These are phyloP conservation scores for Pseudonitzschia multiseries DNA, from an alignment of 108 stramenopile genomes.

Conservation along the genomic window DNA sequence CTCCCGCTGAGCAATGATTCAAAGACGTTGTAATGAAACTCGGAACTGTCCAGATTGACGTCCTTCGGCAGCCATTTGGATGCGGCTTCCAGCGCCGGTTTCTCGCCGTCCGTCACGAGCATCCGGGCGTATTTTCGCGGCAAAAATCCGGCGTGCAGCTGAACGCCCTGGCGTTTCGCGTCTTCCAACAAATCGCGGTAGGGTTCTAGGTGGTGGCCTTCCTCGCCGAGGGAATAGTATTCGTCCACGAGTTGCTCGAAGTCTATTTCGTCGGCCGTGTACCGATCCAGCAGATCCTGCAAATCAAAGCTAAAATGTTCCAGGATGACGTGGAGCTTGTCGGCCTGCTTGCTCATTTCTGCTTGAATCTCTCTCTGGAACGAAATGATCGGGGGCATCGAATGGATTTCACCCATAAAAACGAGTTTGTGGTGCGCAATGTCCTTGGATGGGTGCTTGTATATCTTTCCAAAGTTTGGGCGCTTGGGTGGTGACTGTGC, in stretches of 20 bases:
- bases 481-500: not conserved
- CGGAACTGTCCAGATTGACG: conserved; percentile 35
- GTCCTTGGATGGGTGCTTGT: conserved; percentile 16
- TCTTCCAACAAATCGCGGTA: conserved; percentile 58
- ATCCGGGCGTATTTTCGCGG: conserved; percentile 38
- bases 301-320: conserved; percentile 80
- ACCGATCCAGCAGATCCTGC: conserved; percentile 58
- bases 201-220: conserved; percentile 63
- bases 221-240: conserved; percentile 67
- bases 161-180: conserved; percentile 21
- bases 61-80: conserved; percentile 30
- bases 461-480: conserved; percentile 16
- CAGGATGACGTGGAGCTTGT: conserved; percentile 61
- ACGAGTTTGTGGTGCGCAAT: conserved; percentile 34
- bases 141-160: conserved; percentile 47
- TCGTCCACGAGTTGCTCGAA: conserved; percentile 49
- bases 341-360: conserved; percentile 28
- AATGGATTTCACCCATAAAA: conserved; percentile 55
- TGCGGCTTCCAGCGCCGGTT: conserved; percentile 31
- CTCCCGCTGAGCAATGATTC: conserved; percentile 52
- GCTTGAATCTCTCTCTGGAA: conserved; percentile 35
- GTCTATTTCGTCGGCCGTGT: conserved; percentile 34
- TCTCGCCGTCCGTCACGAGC: conserved; percentile 45
- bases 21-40: conserved; percentile 55
- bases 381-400: conserved; percentile 44